These are phyloP conservation scores for Malassezia sp. DNA, from an alignment of 1,284 basidiomycete genomes.

Conservation along the genomic window DNA sequence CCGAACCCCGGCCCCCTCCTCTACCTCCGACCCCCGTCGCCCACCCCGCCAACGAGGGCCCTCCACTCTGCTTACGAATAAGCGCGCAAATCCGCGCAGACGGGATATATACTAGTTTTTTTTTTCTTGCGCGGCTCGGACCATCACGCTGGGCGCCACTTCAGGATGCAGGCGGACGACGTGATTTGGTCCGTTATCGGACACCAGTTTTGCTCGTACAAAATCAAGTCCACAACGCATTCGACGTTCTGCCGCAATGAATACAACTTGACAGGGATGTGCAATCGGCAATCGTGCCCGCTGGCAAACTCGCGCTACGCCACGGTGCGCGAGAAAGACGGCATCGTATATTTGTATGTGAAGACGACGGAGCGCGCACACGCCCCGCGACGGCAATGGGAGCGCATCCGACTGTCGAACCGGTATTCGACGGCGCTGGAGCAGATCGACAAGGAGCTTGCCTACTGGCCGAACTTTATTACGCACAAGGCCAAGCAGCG, in stretches of 20 bases:
- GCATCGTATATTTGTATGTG: slow-evolving; percentile 84
- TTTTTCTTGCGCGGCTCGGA: not conserved
- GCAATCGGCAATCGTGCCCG: slow-evolving; percentile 89
- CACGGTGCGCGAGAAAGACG: slow-evolving; percentile 89
- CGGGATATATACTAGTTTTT: not conserved
- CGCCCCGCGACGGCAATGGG: slow-evolving; percentile 92
- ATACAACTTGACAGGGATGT: slow-evolving; percentile 96
- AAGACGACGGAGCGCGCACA: slow-evolving; percentile 98
- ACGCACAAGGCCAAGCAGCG: slow-evolving; percentile 99
- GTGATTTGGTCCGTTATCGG: slow-evolving; percentile 45
- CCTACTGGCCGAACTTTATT: slow-evolving; percentile 95
- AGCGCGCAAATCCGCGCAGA: too few species aligned
- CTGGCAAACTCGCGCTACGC: slow-evolving; percentile 93
- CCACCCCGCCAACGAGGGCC: too few species aligned
- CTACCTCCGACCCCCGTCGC: too few species aligned
- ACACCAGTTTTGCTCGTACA: slow-evolving; percentile 44
- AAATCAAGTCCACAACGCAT: slow-evolving; percentile 41
- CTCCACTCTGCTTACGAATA: not conserved
- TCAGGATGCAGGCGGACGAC: slow-evolving; percentile 42
- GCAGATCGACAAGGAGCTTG: slow-evolving; percentile 66
- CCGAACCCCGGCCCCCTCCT: too few species aligned
- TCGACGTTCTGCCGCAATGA: slow-evolving; percentile 91
- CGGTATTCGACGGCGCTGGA: slow-evolving; percentile 90
- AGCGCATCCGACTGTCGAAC: slow-evolving; percentile 79
- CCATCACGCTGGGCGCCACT: not conserved